phyloP scores from a whole-genome alignment of 805 yeast genomes.

The Torulaspora maleeae region DNA sequence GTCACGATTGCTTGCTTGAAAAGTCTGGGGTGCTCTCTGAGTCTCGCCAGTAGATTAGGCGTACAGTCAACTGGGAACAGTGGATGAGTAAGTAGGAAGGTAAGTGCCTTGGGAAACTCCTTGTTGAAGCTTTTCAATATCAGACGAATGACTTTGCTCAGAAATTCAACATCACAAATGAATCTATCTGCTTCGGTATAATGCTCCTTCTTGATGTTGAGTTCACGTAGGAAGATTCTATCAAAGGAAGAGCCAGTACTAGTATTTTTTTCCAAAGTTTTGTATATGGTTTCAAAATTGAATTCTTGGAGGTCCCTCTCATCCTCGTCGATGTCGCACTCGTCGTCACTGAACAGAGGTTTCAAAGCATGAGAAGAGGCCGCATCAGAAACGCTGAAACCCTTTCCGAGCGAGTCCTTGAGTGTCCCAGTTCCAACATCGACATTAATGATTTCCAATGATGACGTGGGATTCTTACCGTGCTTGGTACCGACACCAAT shows the following conservation, averaged over 20 bases:
- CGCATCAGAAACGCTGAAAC: conserved; percentile 29
- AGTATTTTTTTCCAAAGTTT: conserved; percentile 22
- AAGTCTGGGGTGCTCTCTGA: conserved; percentile 56
- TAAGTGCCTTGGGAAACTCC: conserved; percentile 52
- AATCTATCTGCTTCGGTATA: conserved; percentile 64
- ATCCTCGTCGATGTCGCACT: conserved; percentile 9
- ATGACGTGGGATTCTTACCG: conserved; percentile 26
- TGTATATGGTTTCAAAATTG: conserved; percentile 26
- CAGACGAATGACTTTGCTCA: conserved; percentile 43
- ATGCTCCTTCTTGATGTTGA: conserved; percentile 41
- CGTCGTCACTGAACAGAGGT: conserved; percentile 22
- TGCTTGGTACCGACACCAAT: conserved; percentile 32
- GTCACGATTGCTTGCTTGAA: conserved; percentile 79
- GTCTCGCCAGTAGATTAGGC: conserved; percentile 47
- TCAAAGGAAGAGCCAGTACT: conserved; percentile 31
- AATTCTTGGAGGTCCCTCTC: conserved; percentile 13
- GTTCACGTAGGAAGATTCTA: conserved; percentile 28
- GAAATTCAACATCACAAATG: conserved; percentile 51
- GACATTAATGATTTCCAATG: conserved; percentile 37
- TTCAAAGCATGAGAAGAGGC: conserved; percentile 21
- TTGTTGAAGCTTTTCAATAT: conserved; percentile 37
- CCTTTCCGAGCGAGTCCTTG: conserved; percentile 66
- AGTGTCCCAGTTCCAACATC: conserved; percentile 65
- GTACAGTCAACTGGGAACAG: conserved; percentile 64
- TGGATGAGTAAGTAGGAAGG: conserved; percentile 83